A percentile compares a stretch with the other conserved stretches of the same genome.
Evolutionary conservation across 768 basidiomycete species (phyloP).

Genomic region (Suillus sp.): DNA sequence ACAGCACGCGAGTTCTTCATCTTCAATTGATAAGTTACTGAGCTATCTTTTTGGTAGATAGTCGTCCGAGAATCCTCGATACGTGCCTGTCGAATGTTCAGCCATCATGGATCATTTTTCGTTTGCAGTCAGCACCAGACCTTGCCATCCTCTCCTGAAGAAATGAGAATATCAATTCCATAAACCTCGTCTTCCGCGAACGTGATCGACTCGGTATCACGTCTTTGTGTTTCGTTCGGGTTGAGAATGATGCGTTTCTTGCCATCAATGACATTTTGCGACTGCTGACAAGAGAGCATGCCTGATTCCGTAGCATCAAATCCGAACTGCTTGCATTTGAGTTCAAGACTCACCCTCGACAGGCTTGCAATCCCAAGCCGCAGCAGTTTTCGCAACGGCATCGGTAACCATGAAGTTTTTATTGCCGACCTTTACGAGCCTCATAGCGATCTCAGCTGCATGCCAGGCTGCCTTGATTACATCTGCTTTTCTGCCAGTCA

Average conservation of each 20-base stretch:
- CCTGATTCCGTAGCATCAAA: slow-evolving; percentile 44
- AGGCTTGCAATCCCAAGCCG: slow-evolving; percentile 83
- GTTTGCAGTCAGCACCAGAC: slow-evolving; percentile 37
- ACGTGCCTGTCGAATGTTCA: slow-evolving; percentile 65
- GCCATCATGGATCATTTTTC: neutral
- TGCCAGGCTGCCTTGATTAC: slow-evolving; percentile 92
- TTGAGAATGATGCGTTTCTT: slow-evolving; percentile 95
- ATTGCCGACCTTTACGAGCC: slow-evolving; percentile 86
- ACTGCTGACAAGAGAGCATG: slow-evolving; percentile 94
- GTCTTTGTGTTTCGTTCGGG: slow-evolving; percentile 80
- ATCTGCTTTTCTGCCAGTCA: slow-evolving; percentile 86
- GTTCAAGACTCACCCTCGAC: slow-evolving; percentile 75
- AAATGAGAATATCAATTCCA: slow-evolving; percentile 89
- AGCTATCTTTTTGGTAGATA: slow-evolving; percentile 87
- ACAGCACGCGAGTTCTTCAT: slow-evolving; percentile 97
- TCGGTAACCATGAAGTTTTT: slow-evolving; percentile 97
- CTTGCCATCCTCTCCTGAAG: slow-evolving; percentile 90
- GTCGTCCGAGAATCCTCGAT: slow-evolving; percentile 88
- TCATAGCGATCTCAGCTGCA: slow-evolving; percentile 91
- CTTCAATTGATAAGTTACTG: slow-evolving; percentile 92
- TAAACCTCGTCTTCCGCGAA: slow-evolving; percentile 96
- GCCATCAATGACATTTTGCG: slow-evolving; percentile 93
- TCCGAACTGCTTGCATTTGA: neutral
- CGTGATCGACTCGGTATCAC: slow-evolving; percentile 80
- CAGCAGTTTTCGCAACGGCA: slow-evolving; percentile 69